Evolutionary conservation across 2,329 filamentous ascomycete genomes (phyloP), one percentile per base, ranked within the genome.

Genomic region (Colletotrichum scovillei): DNA sequence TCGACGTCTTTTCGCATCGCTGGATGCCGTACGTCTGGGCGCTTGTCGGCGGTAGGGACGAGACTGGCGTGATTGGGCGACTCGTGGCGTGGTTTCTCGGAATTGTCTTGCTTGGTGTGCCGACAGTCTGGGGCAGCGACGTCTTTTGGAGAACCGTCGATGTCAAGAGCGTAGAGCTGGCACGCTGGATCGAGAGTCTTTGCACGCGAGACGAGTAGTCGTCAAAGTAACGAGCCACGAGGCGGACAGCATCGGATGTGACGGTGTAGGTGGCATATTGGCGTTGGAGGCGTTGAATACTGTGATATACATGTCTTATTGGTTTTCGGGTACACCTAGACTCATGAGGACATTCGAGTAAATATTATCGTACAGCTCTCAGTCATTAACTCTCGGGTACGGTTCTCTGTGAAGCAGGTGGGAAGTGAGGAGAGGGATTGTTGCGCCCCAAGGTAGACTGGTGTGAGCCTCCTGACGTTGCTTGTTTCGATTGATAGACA

Each of bases 91-190:
- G 87, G 79, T 60, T 82, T 5, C 28, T 84, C 3, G 85, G 85
- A n/a, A 77, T 87, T 19, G 74, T 78, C 16, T 63, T 82, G 5
- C 63, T 84, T 2, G 79, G 78, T 5, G 76, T 81, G 4, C 69
- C 83, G 2, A 82, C 87, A 0, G 82, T 91, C 6, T 91, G 89
- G 85, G 82, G 85, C 5, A 87, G 88, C 1, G 90, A 92, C 78
- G 69, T 92, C 4, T 91, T 91, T 76, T 91, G 89, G 88, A 84
- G 89, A 32, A 80, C 80, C 1, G 83, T 92, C 6, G 90, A 92
- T 84, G 86, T 77, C 82, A 76, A 72, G 49, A 73, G 73, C 11
- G 76, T 89, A 8, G 84, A 82, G 63, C 84, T 90, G 75, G 85
- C 87, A 3, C 81, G 84, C 56, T 88, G 86, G 83, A 72, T 89